Percentiles rank a stretch among this genome's conserved stretches.
Evolutionary conservation across 257 asterid genomes (phyloP).

Genomic region (Fraxinus excelsior): DNA sequence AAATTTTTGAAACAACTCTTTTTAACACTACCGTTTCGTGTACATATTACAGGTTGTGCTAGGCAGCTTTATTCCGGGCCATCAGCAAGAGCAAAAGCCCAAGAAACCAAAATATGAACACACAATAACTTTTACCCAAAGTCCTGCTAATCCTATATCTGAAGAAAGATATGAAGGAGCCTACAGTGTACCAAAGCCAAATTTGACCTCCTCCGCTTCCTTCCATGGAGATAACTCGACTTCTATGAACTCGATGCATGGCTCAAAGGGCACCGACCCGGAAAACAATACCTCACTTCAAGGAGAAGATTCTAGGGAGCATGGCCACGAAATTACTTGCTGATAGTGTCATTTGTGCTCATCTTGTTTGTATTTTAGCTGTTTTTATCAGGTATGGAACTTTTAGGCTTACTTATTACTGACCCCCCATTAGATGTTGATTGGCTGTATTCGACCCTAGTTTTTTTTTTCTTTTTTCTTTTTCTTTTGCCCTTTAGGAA

Average conservation of each 20-base stretch:
- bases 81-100: conserved; percentile 46
- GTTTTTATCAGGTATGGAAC: conserved; percentile 31
- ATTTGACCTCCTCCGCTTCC: conserved; percentile 43
- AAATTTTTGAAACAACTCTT: neutral
- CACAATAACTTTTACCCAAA: conserved; percentile 43
- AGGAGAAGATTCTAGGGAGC: conserved; percentile 59
- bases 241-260: conserved; percentile 42
- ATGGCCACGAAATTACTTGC: conserved; percentile 59
- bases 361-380: conserved; percentile 32
- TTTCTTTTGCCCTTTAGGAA: conserved; percentile 28
- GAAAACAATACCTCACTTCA: conserved; percentile 42
- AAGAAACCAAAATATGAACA: conserved; percentile 68
- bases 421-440: conserved; percentile 28
- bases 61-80: conserved; percentile 68
- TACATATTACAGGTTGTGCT: conserved; percentile 62
- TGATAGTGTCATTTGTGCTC: conserved; percentile 32
- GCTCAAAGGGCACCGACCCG: conserved; percentile 43
- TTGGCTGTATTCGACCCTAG: conserved; percentile 35
- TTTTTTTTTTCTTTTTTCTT: no score
- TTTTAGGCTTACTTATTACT: conserved; percentile 41
- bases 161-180: conserved; percentile 43
- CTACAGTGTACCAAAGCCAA: conserved; percentile 43
- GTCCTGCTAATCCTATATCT: conserved; percentile 47
- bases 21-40: no score
- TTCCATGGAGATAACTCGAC: conserved; percentile 53